A percentile compares a stretch with the other conserved stretches of the same genome.
Evolutionary conservation across 164 flowering plant species (phyloP).

Genomic region (Echeveria elegans): DNA sequence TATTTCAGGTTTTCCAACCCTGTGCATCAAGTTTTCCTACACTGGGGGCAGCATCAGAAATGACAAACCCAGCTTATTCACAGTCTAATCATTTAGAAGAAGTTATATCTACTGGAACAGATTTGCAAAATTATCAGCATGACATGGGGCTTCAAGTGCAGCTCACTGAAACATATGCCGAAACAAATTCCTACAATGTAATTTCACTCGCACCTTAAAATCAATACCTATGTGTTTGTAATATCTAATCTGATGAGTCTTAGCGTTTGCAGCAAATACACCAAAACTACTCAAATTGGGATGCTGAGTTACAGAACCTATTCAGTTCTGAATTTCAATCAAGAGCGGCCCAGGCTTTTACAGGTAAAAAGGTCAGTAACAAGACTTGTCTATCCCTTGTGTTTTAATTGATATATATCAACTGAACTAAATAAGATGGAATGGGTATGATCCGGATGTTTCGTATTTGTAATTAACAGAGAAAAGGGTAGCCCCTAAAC

Average conservation of each 20-base stretch:
- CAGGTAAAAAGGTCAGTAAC: slow-evolving; percentile 29
- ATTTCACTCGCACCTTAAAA: slow-evolving; percentile 12
- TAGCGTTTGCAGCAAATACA: slow-evolving; percentile 7
- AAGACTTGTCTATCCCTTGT: slow-evolving; percentile 8
- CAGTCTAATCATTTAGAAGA: slow-evolving; percentile 37
- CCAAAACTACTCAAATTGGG: slow-evolving; percentile 51
- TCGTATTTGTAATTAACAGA: background rate
- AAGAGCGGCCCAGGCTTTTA: slow-evolving; percentile 41
- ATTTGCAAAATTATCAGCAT: slow-evolving; percentile 31
- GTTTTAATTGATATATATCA: slow-evolving; percentile 7
- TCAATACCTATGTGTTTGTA: background rate
- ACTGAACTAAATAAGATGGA: slow-evolving; percentile 9
- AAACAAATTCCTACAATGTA: slow-evolving; percentile 58
- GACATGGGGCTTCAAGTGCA: slow-evolving; percentile 51
- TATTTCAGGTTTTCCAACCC: slow-evolving; percentile 43
- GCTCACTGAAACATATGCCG: slow-evolving; percentile 42
- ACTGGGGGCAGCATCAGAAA: slow-evolving; percentile 32
- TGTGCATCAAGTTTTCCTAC: slow-evolving; percentile 30
- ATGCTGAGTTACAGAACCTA: slow-evolving; percentile 51
- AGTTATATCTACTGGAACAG: slow-evolving; percentile 34
- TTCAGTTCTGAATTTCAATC: slow-evolving; percentile 44
- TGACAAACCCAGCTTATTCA: slow-evolving; percentile 34
- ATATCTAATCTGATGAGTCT: background rate
- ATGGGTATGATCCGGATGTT: background rate
- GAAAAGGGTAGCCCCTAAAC: background rate